Base-by-base conservation (phyloP, 495 filamentous ascomycete species). In the Pyrenula aspistea region DNA sequence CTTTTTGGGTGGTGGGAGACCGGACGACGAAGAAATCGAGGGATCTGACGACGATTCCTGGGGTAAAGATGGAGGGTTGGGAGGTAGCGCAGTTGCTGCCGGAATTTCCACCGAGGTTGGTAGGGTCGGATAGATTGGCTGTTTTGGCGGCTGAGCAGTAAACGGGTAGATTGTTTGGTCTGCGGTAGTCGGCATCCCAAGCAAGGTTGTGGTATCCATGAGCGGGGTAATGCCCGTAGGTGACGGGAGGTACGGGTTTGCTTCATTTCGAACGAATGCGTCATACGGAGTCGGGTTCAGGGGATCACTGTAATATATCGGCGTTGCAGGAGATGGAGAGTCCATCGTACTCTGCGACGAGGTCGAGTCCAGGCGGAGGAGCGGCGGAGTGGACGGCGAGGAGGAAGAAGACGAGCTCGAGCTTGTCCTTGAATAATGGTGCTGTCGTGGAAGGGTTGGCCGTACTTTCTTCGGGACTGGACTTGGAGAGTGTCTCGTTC, bases 81-180 rank as follows among this genome's bases (percentile, higher is more conserved):
- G 55, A 58, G 60, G 60, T 65, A 53, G 36, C 49, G 56, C 25
- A 54, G 55, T 2, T 54, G 53, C 62, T 73, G 57, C 59, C 63
- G 60, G 63, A 60, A 56, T 71, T 75, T 59, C 67, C 73, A 54
- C 68, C 70, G 55, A 68, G 75, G 56, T 73, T 67, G 12, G 63
- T 59, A 19, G 25, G 31, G 1, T 49, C 21, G 47, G 70, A 62
- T 2, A 64, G 56, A 12, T 61, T 53, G 54, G 63, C 63, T 11
- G 71, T 64, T 20, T 65, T 63, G 24, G 57, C 59, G 42, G 59
- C 60, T 23, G 69, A 67, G 1, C 66, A 8, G 31, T 42, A 42
- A 8, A 42, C 31, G 31, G 31, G 31, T 42, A 42, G 69, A 52
- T 62, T 58, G 51, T 67, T 64, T 53, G 68, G 64, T 49, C 62